These are phyloP conservation scores for Isoetes taiwanensis DNA, from an alignment of 75 land plant species.

Conservation along the genomic window DNA sequence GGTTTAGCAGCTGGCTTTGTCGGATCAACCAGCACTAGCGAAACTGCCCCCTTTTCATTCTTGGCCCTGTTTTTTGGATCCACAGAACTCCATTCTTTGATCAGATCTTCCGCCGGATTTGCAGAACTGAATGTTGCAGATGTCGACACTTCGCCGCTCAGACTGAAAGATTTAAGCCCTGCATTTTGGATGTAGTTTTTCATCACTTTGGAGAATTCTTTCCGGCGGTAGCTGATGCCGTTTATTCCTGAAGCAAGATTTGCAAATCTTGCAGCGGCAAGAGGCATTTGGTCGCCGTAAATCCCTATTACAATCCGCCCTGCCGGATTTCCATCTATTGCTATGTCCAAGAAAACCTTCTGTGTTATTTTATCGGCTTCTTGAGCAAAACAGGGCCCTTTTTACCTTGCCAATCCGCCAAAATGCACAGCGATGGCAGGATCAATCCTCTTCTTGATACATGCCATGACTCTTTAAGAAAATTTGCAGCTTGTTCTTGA, in stretches of 20 bases:
- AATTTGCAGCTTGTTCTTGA: too few relatives aligned
- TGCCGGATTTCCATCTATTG: slow-evolving; percentile 60
- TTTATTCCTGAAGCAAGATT: slow-evolving; percentile 45
- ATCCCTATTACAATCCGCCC: slow-evolving; percentile 73
- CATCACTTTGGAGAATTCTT: slow-evolving; percentile 75
- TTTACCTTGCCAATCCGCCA: too few relatives aligned
- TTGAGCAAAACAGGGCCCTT: too few relatives aligned
- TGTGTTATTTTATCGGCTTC: too few relatives aligned
- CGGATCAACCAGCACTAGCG: slow-evolving; percentile 61
- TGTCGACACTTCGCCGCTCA: slow-evolving; percentile 57
- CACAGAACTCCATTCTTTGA: slow-evolving; percentile 35
- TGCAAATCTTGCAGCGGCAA: slow-evolving; percentile 57
- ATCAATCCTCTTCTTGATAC: too few relatives aligned
- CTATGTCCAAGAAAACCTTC: slow-evolving; percentile 60
- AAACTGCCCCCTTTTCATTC: slow-evolving; percentile 37
- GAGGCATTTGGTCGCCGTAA: slow-evolving; percentile 43
- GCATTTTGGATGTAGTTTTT: slow-evolving; percentile 71
- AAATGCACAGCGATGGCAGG: too few relatives aligned
- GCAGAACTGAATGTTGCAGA: slow-evolving; percentile 39
- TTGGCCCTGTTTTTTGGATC: slow-evolving; percentile 21
- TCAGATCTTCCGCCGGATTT: slow-evolving; percentile 26
- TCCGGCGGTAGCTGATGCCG: slow-evolving; percentile 68
- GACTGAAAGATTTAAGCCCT: slow-evolving; percentile 53
- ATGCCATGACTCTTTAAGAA: too few relatives aligned
- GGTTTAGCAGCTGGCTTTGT: slow-evolving; percentile 63